phyloP scores from a whole-genome alignment of 2,329 filamentous ascomycete genomes.

The Aspergillus ustus region DNA sequence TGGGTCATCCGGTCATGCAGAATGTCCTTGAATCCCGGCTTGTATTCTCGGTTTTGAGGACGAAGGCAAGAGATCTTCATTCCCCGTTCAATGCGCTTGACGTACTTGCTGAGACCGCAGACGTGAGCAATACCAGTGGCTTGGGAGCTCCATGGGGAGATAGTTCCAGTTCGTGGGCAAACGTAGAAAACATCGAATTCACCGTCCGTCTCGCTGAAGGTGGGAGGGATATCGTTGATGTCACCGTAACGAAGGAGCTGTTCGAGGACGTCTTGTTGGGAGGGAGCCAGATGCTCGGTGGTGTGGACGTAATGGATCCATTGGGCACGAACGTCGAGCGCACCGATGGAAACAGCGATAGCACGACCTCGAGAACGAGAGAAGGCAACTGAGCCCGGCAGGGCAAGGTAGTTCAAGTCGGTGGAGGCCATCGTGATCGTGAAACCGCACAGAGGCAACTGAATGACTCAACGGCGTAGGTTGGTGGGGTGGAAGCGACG shows the following conservation, averaged over 20 bases:
- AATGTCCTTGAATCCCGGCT: conserved; percentile 63
- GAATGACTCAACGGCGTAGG: conserved; percentile 13
- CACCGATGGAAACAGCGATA: conserved; percentile 48
- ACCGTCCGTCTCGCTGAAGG: conserved; percentile 54
- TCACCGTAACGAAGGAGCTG: conserved; percentile 67
- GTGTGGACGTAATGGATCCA: conserved; percentile 70
- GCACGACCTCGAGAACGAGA: conserved; percentile 51
- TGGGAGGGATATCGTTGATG: conserved; percentile 51
- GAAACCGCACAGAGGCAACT: conserved; percentile 19
- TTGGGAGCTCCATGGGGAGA: conserved; percentile 97
- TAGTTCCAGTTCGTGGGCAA: conserved; percentile 75
- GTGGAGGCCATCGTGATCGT: conserved; percentile 38
- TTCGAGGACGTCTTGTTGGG: conserved; percentile 58
- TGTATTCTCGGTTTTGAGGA: conserved; percentile 61
- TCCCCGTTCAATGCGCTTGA: conserved; percentile 83
- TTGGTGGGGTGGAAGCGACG: conserved; percentile 6
- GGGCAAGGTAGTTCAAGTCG: conserved; percentile 40
- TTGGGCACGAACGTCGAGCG: conserved; percentile 50
- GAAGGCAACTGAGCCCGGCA: conserved; percentile 50
- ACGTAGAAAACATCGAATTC: conserved; percentile 69
- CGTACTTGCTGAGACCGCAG: conserved; percentile 75
- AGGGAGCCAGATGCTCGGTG: conserved; percentile 51
- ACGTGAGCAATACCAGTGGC: conserved; percentile 93
- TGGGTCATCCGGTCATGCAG: conserved; percentile 97
- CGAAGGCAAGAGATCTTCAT: conserved; percentile 71